Base-by-base conservation (phyloP, 192 early-diverging fungal genomes). In the Entomortierella parvispora region DNA sequence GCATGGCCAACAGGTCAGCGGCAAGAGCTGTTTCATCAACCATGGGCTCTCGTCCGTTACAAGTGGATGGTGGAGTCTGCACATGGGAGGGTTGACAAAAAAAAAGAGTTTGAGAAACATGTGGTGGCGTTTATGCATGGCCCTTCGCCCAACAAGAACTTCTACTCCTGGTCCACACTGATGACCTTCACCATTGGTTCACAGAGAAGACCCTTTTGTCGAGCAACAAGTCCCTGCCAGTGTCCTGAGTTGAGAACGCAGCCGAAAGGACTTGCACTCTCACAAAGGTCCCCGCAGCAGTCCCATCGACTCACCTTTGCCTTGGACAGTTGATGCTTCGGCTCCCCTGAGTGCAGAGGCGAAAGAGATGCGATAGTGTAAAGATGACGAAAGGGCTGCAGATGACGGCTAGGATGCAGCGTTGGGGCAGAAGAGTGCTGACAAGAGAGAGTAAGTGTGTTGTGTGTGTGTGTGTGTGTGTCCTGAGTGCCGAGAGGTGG, bases 11-110 rank as follows among this genome's bases (percentile, higher is more conserved):
- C 14, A 72, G 46, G 15, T 63, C 70, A 11, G 62, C 70, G 33
- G 70, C 70, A 53, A 72, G 70, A 17, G 55, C 61, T 32, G 74
- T 68, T 52, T 77, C 74, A 47, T 77, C 74, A 57, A 68, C 52
- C 40, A 46, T 44, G 51, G 37, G 31, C 32, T 29, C 52, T 26
- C 42, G 62, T 51, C 23, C 37, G n/a, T 25, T 53, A 40, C 12
- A 15, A 44, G 7, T 18, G 31, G 22, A 56, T 4, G 23, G 26
- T 32, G 17, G 62, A 25, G 43, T 26, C 17, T 23, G 51, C 18
- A 26, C 11, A 31, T 34, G 54, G 22, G 42, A 42, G 18, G 32
- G 1, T 9, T 5, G 12, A 40, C 37, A 40, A 40, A 40, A 40
- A 9, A 40, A 40, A 40, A 40, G 12, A 40, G 37, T 40, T 9